phyloP scores from a whole-genome alignment of 2,329 filamentous ascomycete genomes.

The Pseudogymnoascus destructans region DNA sequence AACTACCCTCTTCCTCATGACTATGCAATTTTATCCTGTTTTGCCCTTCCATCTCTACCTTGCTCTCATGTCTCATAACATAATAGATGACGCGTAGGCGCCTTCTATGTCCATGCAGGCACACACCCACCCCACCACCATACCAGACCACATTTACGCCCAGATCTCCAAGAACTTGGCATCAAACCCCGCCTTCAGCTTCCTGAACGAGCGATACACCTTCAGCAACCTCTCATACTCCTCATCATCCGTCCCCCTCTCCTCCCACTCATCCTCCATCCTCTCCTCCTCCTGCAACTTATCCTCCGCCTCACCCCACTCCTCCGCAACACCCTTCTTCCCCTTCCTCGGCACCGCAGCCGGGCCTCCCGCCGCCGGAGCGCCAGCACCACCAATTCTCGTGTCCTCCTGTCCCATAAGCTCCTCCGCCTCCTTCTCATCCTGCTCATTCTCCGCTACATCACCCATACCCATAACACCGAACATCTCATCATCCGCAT shows the following conservation, averaged over 20 bases:
- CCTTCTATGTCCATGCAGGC: background rate
- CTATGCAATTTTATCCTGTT: background rate
- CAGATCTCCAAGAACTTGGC: constrained; percentile 49
- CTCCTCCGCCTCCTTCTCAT: constrained; percentile 25
- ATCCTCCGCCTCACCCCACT: constrained; percentile 34
- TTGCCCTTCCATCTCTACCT: background rate
- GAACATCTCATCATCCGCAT: constrained; percentile 28
- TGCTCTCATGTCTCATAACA: background rate
- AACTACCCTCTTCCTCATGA: background rate
- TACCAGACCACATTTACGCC: constrained; percentile 31
- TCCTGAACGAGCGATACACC: constrained; percentile 45
- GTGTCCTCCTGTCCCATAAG: constrained; percentile 6
- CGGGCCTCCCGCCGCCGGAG: background rate
- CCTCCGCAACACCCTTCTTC: constrained; percentile 35
- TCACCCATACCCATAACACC: constrained; percentile 37
- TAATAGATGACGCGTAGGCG: background rate
- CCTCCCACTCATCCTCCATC: constrained; percentile 26
- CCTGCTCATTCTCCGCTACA: constrained; percentile 30
- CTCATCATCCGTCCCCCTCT: constrained; percentile 22
- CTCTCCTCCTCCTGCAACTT: constrained; percentile 27
- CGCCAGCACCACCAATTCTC: background rate
- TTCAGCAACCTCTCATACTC: constrained; percentile 37
- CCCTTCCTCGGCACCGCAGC: constrained; percentile 18
- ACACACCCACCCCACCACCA: background rate
- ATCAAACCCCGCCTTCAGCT: constrained; percentile 46